Evolutionary conservation across 2,329 filamentous ascomycete species (phyloP).

Genomic region (Tolypocladium guangdongense): DNA sequence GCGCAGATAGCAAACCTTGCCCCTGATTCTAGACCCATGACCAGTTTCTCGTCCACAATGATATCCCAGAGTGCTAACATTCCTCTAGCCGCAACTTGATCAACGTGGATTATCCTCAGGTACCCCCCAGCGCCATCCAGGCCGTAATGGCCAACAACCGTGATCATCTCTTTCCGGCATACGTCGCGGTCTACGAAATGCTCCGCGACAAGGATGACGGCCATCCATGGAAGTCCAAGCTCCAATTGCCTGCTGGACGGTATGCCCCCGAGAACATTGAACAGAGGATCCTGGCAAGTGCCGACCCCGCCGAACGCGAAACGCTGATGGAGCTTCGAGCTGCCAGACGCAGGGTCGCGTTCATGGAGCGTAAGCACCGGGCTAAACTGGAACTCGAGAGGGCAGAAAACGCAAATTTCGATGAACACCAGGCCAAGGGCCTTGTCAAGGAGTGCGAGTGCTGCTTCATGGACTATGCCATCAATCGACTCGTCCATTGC

Average conservation of each 20-base stretch:
- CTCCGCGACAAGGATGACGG: not conserved
- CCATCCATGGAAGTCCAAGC: not conserved
- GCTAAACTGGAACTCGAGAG: slow-evolving; percentile 18
- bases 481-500: slow-evolving; percentile 61
- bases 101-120: not conserved
- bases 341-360: slow-evolving; percentile 6
- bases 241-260: not conserved
- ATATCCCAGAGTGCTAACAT: not conserved
- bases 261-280: slow-evolving; percentile 1
- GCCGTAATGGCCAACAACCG: not conserved
- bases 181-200: not conserved
- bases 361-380: slow-evolving; percentile 12
- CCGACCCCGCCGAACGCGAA: slow-evolving; percentile 1
- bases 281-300: slow-evolving; percentile 1
- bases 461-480: slow-evolving; percentile 57
- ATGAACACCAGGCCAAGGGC: slow-evolving; percentile 32
- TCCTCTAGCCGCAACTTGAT: not conserved
- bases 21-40: not conserved
- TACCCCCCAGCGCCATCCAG: not conserved
- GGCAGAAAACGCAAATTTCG: slow-evolving; percentile 27
- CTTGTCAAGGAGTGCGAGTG: slow-evolving; percentile 58
- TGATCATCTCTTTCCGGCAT: not conserved
- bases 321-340: slow-evolving; percentile 11
- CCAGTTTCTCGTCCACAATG: not conserved
- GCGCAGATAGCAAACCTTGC: not conserved